Evolutionary conservation across 202 grass and related monocot species (phyloP), one percentile per base, ranked within the genome.

Genomic region (Schoenoplectus tabernaemontani): DNA sequence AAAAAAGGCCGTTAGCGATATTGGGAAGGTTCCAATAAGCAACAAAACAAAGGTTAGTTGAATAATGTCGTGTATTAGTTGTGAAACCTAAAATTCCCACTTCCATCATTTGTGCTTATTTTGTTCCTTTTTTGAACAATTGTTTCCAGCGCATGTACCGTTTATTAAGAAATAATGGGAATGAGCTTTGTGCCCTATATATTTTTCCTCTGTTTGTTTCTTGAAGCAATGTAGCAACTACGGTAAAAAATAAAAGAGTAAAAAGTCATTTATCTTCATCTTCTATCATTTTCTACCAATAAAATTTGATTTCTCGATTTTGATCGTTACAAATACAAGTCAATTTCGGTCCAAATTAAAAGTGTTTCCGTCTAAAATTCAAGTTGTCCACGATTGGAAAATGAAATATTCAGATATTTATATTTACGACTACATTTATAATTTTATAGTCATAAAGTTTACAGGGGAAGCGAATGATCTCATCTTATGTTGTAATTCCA

Each of bases 1-100:
- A n/a, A 20, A 63, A 78, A 41, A 9, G 19, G 28, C 12, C 12
- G 20, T 16, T 59, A 58, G 34, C 39, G 13, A 57, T 57, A 72
- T 73, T 46, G n/a, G 34, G 50, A 82, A 57, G 7, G 47, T 70
- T 72, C 64, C 54, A 68, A 82, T 37, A 53, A 54, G 54, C 66
- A 22, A 71, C 10, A 43, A 58, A 48, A 82, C 63, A 73, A 72
- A 72, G 30, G 48, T 68, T 82, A 28, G 80, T 73, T 34, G 23
- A 33, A 82, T 16, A 46, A 73, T 17, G 48, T 57, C 30, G 47
- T 16, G 12, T 72, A 51, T 37, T 69, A 87, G 78, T 72, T 86
- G 84, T 87, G 59, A 77, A 84, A 75, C 53, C 81, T 75, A 86
- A 71, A 33, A 39, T 51, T 67, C 48, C 80, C 32, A 43, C 63